Percentiles rank a stretch among this genome's conserved stretches.
Conservation (phyloP, 176 grass and related monocot genomes). For the Oryza glumipatula region DNA sequence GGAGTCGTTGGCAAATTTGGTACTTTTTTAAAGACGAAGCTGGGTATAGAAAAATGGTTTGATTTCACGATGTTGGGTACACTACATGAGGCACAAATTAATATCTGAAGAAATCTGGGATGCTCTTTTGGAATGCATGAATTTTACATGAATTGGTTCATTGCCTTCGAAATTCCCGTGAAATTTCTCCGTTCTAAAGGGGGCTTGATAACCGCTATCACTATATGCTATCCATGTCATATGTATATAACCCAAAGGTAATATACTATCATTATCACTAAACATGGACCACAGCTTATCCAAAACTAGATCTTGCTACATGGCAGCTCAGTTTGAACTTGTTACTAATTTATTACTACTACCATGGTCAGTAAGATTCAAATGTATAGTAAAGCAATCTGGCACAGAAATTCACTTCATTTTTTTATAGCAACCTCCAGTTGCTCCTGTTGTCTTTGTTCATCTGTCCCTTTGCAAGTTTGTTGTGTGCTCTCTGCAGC, state of each 20-base stretch:
- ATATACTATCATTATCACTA: not conserved
- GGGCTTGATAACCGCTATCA: too few relatives aligned
- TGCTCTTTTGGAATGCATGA: too few relatives aligned
- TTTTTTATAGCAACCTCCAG: not conserved
- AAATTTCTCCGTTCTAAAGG: too few relatives aligned
- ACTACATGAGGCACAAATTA: too few relatives aligned
- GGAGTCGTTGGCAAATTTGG: too few relatives aligned
- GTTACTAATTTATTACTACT: not conserved
- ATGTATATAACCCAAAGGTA: not conserved
- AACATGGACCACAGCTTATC: not conserved
- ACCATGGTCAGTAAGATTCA: slow-evolving; percentile 34
- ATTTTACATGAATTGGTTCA: too few relatives aligned
- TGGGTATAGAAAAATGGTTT: too few relatives aligned
- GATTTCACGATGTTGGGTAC: too few relatives aligned
- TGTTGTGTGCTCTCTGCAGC: slow-evolving; percentile 46
- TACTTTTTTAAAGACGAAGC: too few relatives aligned
- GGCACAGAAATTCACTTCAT: slow-evolving; percentile 23
- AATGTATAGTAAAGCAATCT: slow-evolving; percentile 27
- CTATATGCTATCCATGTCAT: too few relatives aligned
- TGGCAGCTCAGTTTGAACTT: slow-evolving; percentile 24
- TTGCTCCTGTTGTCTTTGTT: slow-evolving; percentile 33
- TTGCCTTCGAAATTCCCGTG: too few relatives aligned
- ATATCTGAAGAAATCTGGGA: too few relatives aligned
- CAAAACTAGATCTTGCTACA: slow-evolving; percentile 10
- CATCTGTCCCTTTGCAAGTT: slow-evolving; percentile 47